Percentiles rank a stretch among this genome's conserved stretches.
phyloP scores from a whole-genome alignment of 2,329 filamentous ascomycete genomes.

The Calcarisporium arbuscula region DNA sequence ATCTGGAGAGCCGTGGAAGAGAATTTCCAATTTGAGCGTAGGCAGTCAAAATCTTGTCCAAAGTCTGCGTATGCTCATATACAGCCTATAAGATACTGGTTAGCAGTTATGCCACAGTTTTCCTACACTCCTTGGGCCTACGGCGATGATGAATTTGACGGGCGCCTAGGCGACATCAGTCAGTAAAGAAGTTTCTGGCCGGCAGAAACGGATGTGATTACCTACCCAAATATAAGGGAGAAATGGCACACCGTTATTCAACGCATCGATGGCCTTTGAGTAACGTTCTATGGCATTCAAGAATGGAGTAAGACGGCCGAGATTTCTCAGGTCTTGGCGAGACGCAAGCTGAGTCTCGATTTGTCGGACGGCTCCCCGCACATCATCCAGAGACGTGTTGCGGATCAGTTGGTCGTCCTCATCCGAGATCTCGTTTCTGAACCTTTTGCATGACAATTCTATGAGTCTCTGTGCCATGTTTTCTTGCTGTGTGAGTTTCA shows the following conservation, averaged over 20 bases:
- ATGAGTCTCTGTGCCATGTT: no score
- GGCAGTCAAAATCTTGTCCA: conserved; percentile 34
- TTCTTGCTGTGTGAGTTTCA: no score
- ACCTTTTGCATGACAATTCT: no score
- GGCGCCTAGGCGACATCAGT: no score
- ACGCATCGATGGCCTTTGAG: conserved; percentile 30
- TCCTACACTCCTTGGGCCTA: no score
- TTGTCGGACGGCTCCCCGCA: conserved; percentile 24
- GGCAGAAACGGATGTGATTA: no score
- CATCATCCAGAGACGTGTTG: conserved; percentile 27
- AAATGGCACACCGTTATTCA: conserved; percentile 41
- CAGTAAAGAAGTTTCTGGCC: no score
- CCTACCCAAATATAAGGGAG: conserved; percentile 41
- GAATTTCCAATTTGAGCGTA: conserved; percentile 33
- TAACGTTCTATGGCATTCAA: conserved; percentile 36
- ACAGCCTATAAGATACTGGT: no score
- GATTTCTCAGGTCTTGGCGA: conserved; percentile 31
- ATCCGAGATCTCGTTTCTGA: no score
- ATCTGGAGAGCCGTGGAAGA: conserved; percentile 29
- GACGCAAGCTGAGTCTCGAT: conserved; percentile 34
- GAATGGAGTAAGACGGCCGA: conserved; percentile 35
- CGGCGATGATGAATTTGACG: no score
- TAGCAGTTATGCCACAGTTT: no score
- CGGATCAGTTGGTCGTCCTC: no score
- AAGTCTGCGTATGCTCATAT: conserved; percentile 29